Base-by-base conservation (phyloP, 352 stramenopile genomes). In the Globisporangium megalacanthum region DNA sequence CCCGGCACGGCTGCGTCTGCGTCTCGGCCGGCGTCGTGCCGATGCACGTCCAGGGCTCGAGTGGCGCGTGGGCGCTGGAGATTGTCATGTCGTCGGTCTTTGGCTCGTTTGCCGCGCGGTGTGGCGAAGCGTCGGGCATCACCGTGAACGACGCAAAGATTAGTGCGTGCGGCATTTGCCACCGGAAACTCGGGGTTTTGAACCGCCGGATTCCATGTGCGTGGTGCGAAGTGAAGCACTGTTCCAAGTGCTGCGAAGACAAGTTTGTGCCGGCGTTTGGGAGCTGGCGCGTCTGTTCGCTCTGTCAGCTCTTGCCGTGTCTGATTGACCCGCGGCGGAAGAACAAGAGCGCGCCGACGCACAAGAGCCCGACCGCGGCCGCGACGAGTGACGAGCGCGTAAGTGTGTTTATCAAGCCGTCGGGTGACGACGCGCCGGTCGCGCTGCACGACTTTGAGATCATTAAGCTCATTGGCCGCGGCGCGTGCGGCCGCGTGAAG, bases 401-500 rank as follows among this genome's bases (percentile, higher is more conserved):
- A 48, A 90, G 78, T 31, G 75, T 94, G 35, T 94, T 94, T 48
- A 92, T 92, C 61, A 79, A 85, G 46, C 78, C 84, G 3, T 69
- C 62, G 31, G 56, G 35, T 13, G 35, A 39, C 2, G 77, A 84
- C 54, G 81, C 87, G 29, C 69, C 68, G 0, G 77, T 94, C 52
- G 83, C 70, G 54, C 74, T 98, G 35, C 72, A 72, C 39, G 88
- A 95, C 61, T 99, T 99, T 79, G 95, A 98, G 68, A 97, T 99
- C 64, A 91, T 99, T 56, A 98, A 98, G 65, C 86, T 98, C 33
- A 97, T 98, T 60, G 96, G 96, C 22, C 96, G 97, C 61, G 95
- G 95, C 45, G 85, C 85, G 4, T 98, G 82, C 49, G 85, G 85
- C 7, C 75, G 79, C 29, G 85, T 94, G 22, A 92, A 90, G 63